A percentile compares a stretch with the other conserved stretches of the same genome.
phyloP scores from a whole-genome alignment of 2,329 filamentous ascomycete species.

The Diaporthe amygdali region DNA sequence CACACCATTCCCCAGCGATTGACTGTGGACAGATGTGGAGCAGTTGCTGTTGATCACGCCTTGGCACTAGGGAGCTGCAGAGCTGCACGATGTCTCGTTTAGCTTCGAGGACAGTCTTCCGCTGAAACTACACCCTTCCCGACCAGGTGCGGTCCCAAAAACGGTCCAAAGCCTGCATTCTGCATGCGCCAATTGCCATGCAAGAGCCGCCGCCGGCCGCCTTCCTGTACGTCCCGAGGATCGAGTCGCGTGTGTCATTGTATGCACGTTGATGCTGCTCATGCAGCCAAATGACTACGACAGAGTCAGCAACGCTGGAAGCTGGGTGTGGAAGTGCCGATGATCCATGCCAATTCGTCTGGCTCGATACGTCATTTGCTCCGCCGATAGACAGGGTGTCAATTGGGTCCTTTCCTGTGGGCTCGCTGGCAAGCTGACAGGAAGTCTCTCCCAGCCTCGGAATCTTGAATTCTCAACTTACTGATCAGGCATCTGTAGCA shows the following conservation, averaged over 20 bases:
- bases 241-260: constrained; percentile 10
- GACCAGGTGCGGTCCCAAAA: background rate
- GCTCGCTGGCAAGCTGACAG: background rate
- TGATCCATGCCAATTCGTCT: constrained; percentile 8
- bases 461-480: background rate
- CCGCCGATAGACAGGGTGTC: constrained; percentile 16
- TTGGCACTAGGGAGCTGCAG: constrained; percentile 12
- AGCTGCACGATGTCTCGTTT: constrained; percentile 14
- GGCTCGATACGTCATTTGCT: constrained; percentile 13
- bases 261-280: constrained; percentile 5
- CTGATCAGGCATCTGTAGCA: background rate
- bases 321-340: constrained; percentile 5
- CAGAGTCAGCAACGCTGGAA: constrained; percentile 1
- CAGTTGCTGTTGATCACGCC: constrained; percentile 3
- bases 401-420: background rate
- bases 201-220: background rate
- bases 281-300: constrained; percentile 12
- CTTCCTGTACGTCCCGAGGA: constrained; percentile 1
- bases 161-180: background rate
- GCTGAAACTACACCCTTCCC: constrained; percentile 2
- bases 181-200: constrained; percentile 8
- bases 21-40: constrained; percentile 14
- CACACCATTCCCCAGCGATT: constrained; percentile 16
- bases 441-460: constrained; percentile 1
- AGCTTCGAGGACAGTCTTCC: constrained; percentile 3